Base-by-base conservation (phyloP, 2,329 filamentous ascomycete species). In the Alternaria gaisen region DNA sequence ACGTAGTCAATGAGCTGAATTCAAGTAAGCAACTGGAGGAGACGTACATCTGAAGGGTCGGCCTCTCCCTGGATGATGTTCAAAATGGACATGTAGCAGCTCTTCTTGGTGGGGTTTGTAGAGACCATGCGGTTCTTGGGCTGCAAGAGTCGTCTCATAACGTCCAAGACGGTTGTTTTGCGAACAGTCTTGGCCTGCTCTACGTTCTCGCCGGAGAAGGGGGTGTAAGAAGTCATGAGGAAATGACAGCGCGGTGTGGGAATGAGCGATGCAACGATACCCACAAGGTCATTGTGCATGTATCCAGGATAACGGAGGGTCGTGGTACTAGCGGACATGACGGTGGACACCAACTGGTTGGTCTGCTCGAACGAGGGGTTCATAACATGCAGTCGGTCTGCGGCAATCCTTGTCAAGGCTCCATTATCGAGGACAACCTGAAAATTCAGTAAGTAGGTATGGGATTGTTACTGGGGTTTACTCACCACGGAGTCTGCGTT, bases 91-190 rank as follows among this genome's bases (percentile, higher is more conserved):
- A 99, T 98, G 83, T 99, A 99, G 83, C 95, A 99, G 82, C 93
- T 97, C 83, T 93, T 96, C 83, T 98, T 98, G 72, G 91, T 92
- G 1, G 94, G 94, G 58, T 93, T 91, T 22, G 95, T 97, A 24
- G 94, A 97, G 46, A 99, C 95, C 95, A 99, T 99, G 77, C 96
- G 90, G 81, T 99, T 99, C 85, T 99, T 99, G 40, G 95, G 95
- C 80, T 99, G 96, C 60, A 99, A 84, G 24, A 99, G 84, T 61
- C 95, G 87, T 58, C 95, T 89, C 95, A 99, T 99, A 64, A 99
- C 96, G 77, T 99, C 95, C 41, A 99, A 82, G 9, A 99, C 95
- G 1, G 95, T 99, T 3, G 96, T 99, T 82, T 98, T 99, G 64
- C 96, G 92, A 34, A 99, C 93, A 1, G 94, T 97, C 84, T 97